A percentile compares a stretch with the other conserved stretches of the same genome.
Conservation (phyloP, 345 rosid genomes). For the Salix dunnii region DNA sequence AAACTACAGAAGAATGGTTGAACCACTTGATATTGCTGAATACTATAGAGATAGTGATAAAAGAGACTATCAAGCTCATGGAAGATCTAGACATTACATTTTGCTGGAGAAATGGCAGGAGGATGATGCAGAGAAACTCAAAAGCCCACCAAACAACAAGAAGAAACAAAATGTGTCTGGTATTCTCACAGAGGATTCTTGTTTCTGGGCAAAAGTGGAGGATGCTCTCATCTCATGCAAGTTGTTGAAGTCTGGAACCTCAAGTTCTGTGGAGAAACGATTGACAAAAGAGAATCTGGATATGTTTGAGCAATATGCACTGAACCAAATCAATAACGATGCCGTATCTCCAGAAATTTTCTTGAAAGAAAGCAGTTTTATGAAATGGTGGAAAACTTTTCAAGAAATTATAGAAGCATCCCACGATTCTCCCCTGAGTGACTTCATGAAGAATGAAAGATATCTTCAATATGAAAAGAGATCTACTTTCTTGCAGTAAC, state of each 20-base stretch:
- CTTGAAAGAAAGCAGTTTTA: conserved; percentile 52
- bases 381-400: conserved; percentile 64
- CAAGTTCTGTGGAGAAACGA: conserved; percentile 5
- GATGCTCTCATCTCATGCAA: conserved; percentile 42
- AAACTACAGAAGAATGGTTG: conserved; percentile 60
- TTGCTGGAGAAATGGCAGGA: conserved; percentile 52
- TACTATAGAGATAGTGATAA: conserved; percentile 31
- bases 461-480: conserved; percentile 32
- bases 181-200: conserved; percentile 51
- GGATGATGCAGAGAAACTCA: background rate
- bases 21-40: conserved; percentile 73
- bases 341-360: conserved; percentile 65
- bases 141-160: background rate
- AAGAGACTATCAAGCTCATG: conserved; percentile 28
- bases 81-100: conserved; percentile 48
- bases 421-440: conserved; percentile 23
- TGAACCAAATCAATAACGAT: conserved; percentile 33
- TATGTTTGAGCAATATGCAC: conserved; percentile 39
- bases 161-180: conserved; percentile 24
- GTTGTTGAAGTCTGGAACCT: conserved; percentile 8
- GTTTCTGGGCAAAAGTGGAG: conserved; percentile 82
- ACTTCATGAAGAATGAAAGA: conserved; percentile 35
- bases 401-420: conserved; percentile 19
- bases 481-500: too few species aligned
- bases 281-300: conserved; percentile 6